Percentiles rank a stretch among this genome's conserved stretches.
phyloP scores from a whole-genome alignment of 768 basidiomycete species.

The Boletus rex-veris region DNA sequence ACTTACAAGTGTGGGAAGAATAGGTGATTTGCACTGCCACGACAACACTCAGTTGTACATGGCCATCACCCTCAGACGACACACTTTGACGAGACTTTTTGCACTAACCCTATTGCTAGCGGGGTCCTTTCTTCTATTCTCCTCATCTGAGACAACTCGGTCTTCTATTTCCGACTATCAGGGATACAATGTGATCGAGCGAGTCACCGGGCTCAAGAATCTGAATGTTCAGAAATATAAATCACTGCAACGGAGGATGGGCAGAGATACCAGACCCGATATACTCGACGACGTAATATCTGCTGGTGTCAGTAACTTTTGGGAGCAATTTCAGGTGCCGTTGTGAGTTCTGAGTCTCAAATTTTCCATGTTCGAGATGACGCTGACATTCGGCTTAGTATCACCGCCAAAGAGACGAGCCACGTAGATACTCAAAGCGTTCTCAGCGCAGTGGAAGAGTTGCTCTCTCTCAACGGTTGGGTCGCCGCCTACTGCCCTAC shows the following conservation, averaged over 20 bases:
- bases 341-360: slow-evolving; percentile 54
- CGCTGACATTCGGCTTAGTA: slow-evolving; percentile 42
- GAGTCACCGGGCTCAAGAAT: slow-evolving; percentile 58
- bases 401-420: slow-evolving; percentile 75
- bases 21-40: no score
- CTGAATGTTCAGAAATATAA: slow-evolving; percentile 87
- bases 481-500: slow-evolving; percentile 95
- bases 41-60: slow-evolving; percentile 7
- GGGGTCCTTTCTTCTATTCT: slow-evolving; percentile 20
- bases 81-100: slow-evolving; percentile 22
- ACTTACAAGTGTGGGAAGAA: no score
- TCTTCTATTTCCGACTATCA: slow-evolving; percentile 42
- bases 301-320: slow-evolving; percentile 82
- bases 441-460: slow-evolving; percentile 83
- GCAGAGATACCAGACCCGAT: slow-evolving; percentile 80
- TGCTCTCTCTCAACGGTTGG: slow-evolving; percentile 97
- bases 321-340: slow-evolving; percentile 89
- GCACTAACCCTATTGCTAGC: slow-evolving; percentile 21
- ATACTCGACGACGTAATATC: slow-evolving; percentile 71
- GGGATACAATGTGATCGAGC: slow-evolving; percentile 61
- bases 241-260: slow-evolving; percentile 85
- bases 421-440: slow-evolving; percentile 91
- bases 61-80: slow-evolving; percentile 31
- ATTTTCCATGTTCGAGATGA: neutral
- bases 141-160: slow-evolving; percentile 10